Percentiles rank a stretch among this genome's conserved stretches.
Conservation (phyloP, 345 rosid genomes). For the Euphorbia tirucalli region DNA sequence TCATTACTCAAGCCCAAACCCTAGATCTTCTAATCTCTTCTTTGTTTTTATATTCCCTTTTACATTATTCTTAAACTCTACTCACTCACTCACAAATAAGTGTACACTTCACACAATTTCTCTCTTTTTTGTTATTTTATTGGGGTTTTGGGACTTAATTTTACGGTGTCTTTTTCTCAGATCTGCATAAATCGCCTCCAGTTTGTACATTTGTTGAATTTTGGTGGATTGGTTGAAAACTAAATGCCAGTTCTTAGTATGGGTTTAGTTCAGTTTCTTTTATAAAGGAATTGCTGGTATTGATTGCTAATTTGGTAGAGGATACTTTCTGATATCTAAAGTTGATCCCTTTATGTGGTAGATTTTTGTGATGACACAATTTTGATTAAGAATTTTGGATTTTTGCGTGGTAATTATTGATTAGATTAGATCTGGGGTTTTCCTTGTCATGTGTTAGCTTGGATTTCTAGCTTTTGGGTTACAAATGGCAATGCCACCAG, state of each 20-base stretch:
- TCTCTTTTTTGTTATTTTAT: background rate
- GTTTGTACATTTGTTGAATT: background rate
- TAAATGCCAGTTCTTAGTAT: background rate
- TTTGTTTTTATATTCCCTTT: background rate
- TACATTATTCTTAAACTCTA: background rate
- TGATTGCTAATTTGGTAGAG: background rate
- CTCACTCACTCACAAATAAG: background rate
- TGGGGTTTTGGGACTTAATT: background rate
- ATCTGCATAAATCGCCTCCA: conserved; percentile 7
- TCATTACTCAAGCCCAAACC: conserved; percentile 8
- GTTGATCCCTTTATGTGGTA: background rate
- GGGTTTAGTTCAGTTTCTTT: background rate
- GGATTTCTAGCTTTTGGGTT: conserved; percentile 2
- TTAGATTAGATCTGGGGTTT: conserved; percentile 18
- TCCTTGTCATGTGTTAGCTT: conserved; percentile 8
- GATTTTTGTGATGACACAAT: background rate
- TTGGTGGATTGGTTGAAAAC: background rate
- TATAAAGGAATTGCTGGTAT: background rate
- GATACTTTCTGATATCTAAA: background rate
- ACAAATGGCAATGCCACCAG: conserved; percentile 82
- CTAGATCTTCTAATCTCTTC: conserved; percentile 10
- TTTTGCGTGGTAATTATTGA: background rate
- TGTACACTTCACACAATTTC: conserved; percentile 2
- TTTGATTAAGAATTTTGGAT: background rate
- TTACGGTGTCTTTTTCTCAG: background rate